Conservation (phyloP, 371 early-diverging fungal genomes). For the Paraphysoderma sedebokerense region DNA sequence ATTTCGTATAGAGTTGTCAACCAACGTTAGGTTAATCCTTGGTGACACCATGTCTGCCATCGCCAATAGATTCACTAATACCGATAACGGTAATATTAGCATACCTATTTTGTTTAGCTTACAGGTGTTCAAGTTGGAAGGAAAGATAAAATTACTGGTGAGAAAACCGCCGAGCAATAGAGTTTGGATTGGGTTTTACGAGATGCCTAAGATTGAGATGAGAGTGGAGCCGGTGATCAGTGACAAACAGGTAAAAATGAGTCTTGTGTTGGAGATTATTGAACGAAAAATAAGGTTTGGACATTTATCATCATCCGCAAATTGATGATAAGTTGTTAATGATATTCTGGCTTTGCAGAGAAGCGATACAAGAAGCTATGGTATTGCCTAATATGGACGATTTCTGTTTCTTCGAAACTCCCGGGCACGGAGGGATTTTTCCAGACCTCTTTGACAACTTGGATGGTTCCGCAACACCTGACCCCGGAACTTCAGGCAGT, state of each 20-base stretch:
- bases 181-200: conserved; percentile 76
- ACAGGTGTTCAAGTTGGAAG: conserved; percentile 44
- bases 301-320: too few relatives aligned
- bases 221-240: conserved; percentile 71
- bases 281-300: conserved; percentile 63
- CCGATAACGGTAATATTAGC: conserved; percentile 13
- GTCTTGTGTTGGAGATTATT: conserved; percentile 63
- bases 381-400: conserved; percentile 87
- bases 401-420: conserved; percentile 54
- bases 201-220: conserved; percentile 58
- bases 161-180: conserved; percentile 75
- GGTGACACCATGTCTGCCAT: not conserved
- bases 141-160: conserved; percentile 54
- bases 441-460: conserved; percentile 7
- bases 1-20: conserved; percentile 49
- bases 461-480: too few relatives aligned
- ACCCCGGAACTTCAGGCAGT: too few relatives aligned
- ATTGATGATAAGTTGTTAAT: too few relatives aligned
- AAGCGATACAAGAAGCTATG: conserved; percentile 57
- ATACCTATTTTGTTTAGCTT: conserved; percentile 64
- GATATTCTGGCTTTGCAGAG: too few relatives aligned
- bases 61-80: not conserved
- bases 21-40: conserved; percentile 26
- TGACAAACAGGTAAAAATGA: conserved; percentile 60
- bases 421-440: conserved; percentile 45